phyloP scores from a whole-genome alignment of 2,329 filamentous ascomycete genomes.

The Aureobasidium sp. region DNA sequence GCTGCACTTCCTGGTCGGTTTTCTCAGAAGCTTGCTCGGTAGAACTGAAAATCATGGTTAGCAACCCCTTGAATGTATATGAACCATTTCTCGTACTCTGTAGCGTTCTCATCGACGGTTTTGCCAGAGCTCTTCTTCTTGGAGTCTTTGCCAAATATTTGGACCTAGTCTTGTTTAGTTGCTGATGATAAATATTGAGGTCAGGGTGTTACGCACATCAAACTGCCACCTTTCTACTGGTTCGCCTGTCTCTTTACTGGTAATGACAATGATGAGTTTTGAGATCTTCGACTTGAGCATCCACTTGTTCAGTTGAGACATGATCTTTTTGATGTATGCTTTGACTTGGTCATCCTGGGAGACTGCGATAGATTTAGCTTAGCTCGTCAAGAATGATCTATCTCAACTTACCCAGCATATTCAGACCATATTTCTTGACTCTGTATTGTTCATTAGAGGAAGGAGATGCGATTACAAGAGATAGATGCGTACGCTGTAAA shows the following conservation, averaged over 20 bases:
- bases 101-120: constrained; percentile 71
- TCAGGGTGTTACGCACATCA: constrained; percentile 65
- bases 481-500: constrained; percentile 78
- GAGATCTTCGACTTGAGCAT: constrained; percentile 98
- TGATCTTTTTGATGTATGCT: constrained; percentile 99
- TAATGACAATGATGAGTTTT: constrained; percentile 96
- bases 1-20: constrained; percentile 93
- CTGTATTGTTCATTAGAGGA: constrained; percentile 37
- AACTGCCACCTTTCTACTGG: constrained; percentile 99
- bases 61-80: background rate
- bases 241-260: constrained; percentile 96
- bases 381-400: constrained; percentile 17
- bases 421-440: constrained; percentile 99
- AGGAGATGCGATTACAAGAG: background rate
- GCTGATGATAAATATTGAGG: background rate
- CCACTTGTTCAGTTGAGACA: constrained; percentile 98
- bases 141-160: constrained; percentile 61
- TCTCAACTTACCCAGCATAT: constrained; percentile 83
- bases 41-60: background rate
- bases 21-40: constrained; percentile 64
- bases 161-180: constrained; percentile 53
- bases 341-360: constrained; percentile 98
- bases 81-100: constrained; percentile 50
- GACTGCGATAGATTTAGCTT: constrained; percentile 60
- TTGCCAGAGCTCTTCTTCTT: constrained; percentile 41